Base-by-base conservation (phyloP, 768 basidiomycete species). In the Baorangia bicolor region DNA sequence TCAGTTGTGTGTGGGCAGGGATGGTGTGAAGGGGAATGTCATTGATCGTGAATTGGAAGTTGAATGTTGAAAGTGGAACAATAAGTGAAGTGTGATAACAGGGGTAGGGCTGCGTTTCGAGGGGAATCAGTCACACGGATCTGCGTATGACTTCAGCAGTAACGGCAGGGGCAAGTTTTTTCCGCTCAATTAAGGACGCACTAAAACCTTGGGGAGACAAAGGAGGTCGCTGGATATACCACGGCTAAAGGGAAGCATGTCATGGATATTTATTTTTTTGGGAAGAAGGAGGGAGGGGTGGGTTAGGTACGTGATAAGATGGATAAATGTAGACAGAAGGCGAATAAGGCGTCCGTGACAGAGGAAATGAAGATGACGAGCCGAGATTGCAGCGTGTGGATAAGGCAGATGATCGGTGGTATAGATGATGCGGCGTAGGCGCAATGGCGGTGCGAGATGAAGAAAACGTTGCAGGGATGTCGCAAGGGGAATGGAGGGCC, bases 391-490 rank as follows among this genome's bases (percentile, higher is more conserved):
- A 58, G 61, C 57, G 49, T 66, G 61, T 58, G 58, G 60, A 57
- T 57, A 55, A 53, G 16, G 41, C 31, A 60, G 55, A 59, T 57
- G 63, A 64, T 64, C 59, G 61, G 58, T 66, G 61, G 46, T 52
- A 41, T 18, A 33, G 37, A 60, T 60, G 56, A 52, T 56, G 57
- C 58, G 63, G 62, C 59, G 68, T 49, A 55, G 60, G 60, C 55
- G 68, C 56, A 63, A 66, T 56, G 59, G 64, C 59, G 57, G 61
- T 56, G 52, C 38, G 50, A 65, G 63, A 71, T 71, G 69, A 71
- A 73, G 56, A 65, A 68, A 73, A 71, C 71, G 70, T 71, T 71
- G 63, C 54, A 59, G 25, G 33, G 44, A 57, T 68, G 66, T 68
- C 49, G 37, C 49, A 48, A 56, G 55, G 56, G 45, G 48, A 56